Percentiles rank a stretch among this genome's conserved stretches.
phyloP scores from a whole-genome alignment of 2,329 filamentous ascomycete genomes.

The Aspergillus chevalieri region DNA sequence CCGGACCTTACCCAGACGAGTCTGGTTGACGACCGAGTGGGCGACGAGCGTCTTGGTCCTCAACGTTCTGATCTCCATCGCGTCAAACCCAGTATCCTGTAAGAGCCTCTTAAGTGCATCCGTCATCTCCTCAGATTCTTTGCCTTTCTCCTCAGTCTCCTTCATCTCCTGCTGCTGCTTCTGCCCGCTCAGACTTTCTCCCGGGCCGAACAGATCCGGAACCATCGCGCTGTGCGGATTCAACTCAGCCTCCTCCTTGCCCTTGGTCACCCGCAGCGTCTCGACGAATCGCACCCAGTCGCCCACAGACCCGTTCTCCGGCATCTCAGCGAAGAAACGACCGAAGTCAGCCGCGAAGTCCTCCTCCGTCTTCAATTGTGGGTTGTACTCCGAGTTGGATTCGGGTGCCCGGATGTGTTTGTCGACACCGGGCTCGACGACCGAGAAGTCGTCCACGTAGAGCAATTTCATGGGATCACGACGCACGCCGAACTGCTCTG shows the following conservation, averaged over 20 bases:
- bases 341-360: constrained; percentile 57
- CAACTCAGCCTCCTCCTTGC: constrained; percentile 45
- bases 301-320: constrained; percentile 43
- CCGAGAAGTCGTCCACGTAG: constrained; percentile 78
- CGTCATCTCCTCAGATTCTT: constrained; percentile 27
- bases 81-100: constrained; percentile 51
- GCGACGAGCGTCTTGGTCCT: constrained; percentile 66
- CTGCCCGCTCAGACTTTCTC: constrained; percentile 28
- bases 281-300: constrained; percentile 41
- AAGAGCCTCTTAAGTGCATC: constrained; percentile 46
- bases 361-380: constrained; percentile 56
- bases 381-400: constrained; percentile 50
- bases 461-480: constrained; percentile 65
- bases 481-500: constrained; percentile 65
- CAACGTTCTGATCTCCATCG: constrained; percentile 46
- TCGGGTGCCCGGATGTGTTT: constrained; percentile 51
- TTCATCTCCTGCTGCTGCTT: constrained; percentile 21
- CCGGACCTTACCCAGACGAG: constrained; percentile 86
- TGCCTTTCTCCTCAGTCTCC: constrained; percentile 23
- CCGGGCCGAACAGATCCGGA: constrained; percentile 46
- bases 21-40: constrained; percentile 82
- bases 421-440: constrained; percentile 72
- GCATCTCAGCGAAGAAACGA: constrained; percentile 43
- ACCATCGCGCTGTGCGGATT: constrained; percentile 45
- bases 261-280: constrained; percentile 45